Percentiles rank a stretch among this genome's conserved stretches.
Evolutionary conservation across 495 filamentous ascomycete species (phyloP).

Genomic region (Podospora pseudocomata): DNA sequence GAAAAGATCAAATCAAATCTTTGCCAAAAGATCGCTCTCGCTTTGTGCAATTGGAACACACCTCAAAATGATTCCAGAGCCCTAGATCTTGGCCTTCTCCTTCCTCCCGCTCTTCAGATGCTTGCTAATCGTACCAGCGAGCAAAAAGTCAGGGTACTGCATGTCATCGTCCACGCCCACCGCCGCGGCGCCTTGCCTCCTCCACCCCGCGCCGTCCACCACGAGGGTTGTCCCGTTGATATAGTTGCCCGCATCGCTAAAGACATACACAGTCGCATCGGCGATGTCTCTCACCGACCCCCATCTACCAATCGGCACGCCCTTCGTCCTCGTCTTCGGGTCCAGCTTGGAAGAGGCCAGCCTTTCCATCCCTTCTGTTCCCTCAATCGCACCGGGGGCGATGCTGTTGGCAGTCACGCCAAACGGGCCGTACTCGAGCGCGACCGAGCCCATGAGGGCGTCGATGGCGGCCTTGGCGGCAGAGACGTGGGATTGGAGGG

Average conservation of each 20-base stretch:
- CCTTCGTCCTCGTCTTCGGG: constrained; percentile 27
- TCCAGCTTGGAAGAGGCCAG: constrained; percentile 38
- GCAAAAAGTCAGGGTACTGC: constrained; percentile 45
- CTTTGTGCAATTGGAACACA: no score
- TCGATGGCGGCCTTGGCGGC: constrained; percentile 93
- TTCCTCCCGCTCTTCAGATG: constrained; percentile 40
- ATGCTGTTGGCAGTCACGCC: constrained; percentile 90
- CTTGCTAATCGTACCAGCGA: constrained; percentile 40
- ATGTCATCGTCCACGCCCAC: constrained; percentile 46
- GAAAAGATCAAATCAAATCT: no score
- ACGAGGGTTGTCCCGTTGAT: constrained; percentile 75
- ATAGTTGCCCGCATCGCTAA: constrained; percentile 78
- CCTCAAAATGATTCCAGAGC: not conserved
- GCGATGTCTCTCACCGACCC: constrained; percentile 87
- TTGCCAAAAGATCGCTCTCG: no score
- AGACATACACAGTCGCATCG: constrained; percentile 85
- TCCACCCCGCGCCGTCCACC: constrained; percentile 75
- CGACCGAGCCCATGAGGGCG: constrained; percentile 66
- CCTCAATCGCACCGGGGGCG: constrained; percentile 71
- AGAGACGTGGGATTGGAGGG: constrained; percentile 79
- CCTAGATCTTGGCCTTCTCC: constrained; percentile 41
- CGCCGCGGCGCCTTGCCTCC: constrained; percentile 43
- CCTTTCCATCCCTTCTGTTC: constrained; percentile 59
- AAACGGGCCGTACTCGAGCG: constrained; percentile 81
- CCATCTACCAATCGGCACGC: constrained; percentile 64